phyloP scores from a whole-genome alignment of 306 rosid species.

The Potentilla sterilis region DNA sequence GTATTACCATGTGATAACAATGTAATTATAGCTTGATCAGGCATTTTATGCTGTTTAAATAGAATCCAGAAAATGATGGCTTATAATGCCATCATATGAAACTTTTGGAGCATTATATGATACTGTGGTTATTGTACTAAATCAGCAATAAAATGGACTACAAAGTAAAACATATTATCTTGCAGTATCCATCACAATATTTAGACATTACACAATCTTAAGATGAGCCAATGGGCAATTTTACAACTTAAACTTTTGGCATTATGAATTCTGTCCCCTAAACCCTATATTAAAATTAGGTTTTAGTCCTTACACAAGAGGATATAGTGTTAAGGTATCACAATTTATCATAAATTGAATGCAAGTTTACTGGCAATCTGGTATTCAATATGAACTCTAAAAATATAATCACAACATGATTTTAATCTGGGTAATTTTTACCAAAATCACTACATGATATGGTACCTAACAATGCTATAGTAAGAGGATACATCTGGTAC shows the following conservation, averaged over 20 bases:
- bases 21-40: background rate
- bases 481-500: background rate
- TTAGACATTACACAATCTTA: background rate
- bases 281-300: background rate
- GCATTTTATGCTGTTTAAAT: background rate
- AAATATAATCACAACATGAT: too few relatives aligned
- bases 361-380: background rate
- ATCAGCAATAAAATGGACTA: constrained; percentile 29
- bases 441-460: background rate
- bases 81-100: background rate
- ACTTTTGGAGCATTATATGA: background rate
- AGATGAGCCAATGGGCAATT: background rate
- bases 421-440: too few relatives aligned
- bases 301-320: background rate
- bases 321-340: background rate
- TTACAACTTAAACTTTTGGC: background rate
- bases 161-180: background rate
- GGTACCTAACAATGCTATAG: background rate
- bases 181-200: background rate
- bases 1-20: background rate
- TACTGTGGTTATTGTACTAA: background rate
- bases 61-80: background rate
- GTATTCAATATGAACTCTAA: background rate
- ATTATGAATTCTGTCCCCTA: background rate
- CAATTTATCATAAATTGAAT: background rate